Base-by-base conservation (phyloP, 2,329 filamentous ascomycete species). In the Beauveria rudraprayagi region DNA sequence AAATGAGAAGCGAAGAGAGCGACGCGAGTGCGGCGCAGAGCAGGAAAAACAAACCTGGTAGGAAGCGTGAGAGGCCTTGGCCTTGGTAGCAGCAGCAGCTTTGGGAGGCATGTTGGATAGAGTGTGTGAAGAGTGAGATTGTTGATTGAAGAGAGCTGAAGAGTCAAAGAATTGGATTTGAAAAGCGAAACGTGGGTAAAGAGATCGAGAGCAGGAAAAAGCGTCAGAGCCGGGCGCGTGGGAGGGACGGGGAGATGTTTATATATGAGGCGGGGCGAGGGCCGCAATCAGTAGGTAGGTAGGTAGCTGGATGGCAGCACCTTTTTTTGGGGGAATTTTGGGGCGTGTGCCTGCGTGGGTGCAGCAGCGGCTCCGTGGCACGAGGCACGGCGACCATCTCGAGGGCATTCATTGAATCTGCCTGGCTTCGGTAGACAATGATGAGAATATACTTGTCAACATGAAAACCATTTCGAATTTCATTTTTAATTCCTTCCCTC, bases 181-280 rank as follows among this genome's bases (percentile, higher is more conserved):
- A 63, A 62, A 61, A 41, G 62, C 61, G 24, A 40, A 54, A 55
- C 54, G 65, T 43, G 59, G 60, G 54, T 64, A 11, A 65, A 64
- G 62, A 67, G 68, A 70, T 67, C 68, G 67, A 70, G 71, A 73
- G 69, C 72, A 72, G 71, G 72, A 75, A 74, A 71, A 71, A 70
- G 71, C 70, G 71, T 73, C 73, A 71, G 71, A 72, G 76, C 76
- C 76, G 80, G 78, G 78, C 78, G 80, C 79, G 80, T 70, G 76
- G 78, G 74, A 76, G 77, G 77, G 72, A 72, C 62, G 72, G 77
- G 58, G 74, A 72, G 74, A 43, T 81, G 78, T 83, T 85, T 84
- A 84, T 85, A 85, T 84, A 78, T 77, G 75, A 76, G 79, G 80
- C 80, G 77, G 77, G 76, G 75, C 75, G 73, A 77, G 75, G 74